Conservation (phyloP, 78 protist species). For the Trichosphaerium sp. region DNA sequence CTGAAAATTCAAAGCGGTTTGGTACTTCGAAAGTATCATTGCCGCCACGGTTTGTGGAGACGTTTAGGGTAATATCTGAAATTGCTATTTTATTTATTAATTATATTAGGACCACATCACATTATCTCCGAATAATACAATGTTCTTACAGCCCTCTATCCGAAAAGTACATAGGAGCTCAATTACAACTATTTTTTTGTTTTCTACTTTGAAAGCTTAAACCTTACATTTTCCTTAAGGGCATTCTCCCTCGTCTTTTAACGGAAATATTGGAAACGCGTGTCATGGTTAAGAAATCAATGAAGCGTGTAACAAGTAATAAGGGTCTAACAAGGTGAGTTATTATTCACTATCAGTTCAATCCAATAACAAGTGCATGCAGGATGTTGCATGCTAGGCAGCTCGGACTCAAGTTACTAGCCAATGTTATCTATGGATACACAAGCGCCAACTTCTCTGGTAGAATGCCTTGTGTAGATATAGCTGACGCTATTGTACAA, state of each 20-base stretch:
- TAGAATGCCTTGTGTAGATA: constrained; percentile 93
- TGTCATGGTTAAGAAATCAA: constrained; percentile 70
- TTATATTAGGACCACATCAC: not conserved
- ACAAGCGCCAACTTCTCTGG: constrained; percentile 88
- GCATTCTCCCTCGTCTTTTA: constrained; percentile 84
- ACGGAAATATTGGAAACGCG: constrained; percentile 88
- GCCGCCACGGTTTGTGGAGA: constrained; percentile 31
- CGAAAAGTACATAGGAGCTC: no score
- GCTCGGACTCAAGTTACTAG: constrained; percentile 88
- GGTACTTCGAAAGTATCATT: constrained; percentile 19
- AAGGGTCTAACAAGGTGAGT: not conserved
- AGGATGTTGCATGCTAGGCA: constrained; percentile 76
- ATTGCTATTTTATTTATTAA: not conserved
- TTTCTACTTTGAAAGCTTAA: no score
- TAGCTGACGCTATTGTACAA: constrained; percentile 94
- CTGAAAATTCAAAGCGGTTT: constrained; percentile 3
- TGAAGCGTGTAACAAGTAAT: constrained; percentile 38
- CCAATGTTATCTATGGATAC: constrained; percentile 98
- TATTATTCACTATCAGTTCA: not conserved
- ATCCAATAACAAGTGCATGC: not conserved
- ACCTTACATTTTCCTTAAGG: no score
- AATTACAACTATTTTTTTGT: no score
- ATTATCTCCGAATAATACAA: constrained; percentile 63
- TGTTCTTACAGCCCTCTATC: constrained; percentile 34
- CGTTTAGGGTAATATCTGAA: not conserved